Evolutionary conservation across 2,329 filamentous ascomycete genomes (phyloP).

Genomic region (Cladophialophora yegresii): DNA sequence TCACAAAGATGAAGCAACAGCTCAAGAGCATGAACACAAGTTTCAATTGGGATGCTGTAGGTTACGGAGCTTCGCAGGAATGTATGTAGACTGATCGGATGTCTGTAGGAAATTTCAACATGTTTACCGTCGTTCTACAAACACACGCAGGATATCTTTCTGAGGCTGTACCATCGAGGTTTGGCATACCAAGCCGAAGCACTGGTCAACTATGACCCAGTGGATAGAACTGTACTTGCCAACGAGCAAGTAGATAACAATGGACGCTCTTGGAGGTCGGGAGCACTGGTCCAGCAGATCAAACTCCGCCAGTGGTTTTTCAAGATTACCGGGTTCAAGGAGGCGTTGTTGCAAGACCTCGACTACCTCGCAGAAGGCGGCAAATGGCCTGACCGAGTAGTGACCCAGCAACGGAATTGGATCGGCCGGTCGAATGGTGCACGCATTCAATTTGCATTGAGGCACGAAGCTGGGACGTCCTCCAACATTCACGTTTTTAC

Average conservation of each 20-base stretch:
- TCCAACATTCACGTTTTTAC: constrained; percentile 68
- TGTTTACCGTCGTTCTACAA: constrained; percentile 85
- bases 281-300: constrained; percentile 87
- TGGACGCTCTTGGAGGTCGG: constrained; percentile 79
- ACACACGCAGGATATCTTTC: constrained; percentile 83
- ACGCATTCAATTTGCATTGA: constrained; percentile 68
- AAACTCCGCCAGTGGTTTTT: constrained; percentile 93
- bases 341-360: constrained; percentile 70
- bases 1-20: constrained; percentile 81
- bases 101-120: constrained; percentile 72
- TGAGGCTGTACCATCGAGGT: constrained; percentile 71
- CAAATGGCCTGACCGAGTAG: constrained; percentile 78
- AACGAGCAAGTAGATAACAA: constrained; percentile 89
- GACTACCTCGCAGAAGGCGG: constrained; percentile 63
- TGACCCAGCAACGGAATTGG: constrained; percentile 86
- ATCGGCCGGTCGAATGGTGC: constrained; percentile 76
- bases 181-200: constrained; percentile 82
- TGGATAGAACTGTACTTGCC: constrained; percentile 84
- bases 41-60: constrained; percentile 80
- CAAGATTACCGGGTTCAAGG: constrained; percentile 75
- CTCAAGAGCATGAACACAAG: constrained; percentile 74
- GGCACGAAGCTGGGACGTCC: constrained; percentile 33
- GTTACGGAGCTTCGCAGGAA: constrained; percentile 42
- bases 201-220: constrained; percentile 84
- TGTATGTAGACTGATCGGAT: constrained; percentile 38